Conservation (phyloP, 345 rosid species). For the Psidium friedrichsthalianum region DNA sequence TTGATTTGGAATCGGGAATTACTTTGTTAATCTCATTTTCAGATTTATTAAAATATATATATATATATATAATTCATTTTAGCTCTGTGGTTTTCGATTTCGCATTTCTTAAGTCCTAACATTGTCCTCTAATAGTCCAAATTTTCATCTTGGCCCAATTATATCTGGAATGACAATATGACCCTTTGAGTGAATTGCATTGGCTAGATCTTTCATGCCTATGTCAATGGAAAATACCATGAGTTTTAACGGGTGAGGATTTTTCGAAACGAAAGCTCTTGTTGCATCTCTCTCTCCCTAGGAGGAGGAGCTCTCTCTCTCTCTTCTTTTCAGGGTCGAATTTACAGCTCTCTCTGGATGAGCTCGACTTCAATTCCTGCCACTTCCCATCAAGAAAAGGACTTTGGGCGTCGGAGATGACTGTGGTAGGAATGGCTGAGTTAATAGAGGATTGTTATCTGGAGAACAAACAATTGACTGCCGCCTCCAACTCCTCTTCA, state of each 20-base stretch:
- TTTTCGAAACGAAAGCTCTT: slow-evolving; percentile 38
- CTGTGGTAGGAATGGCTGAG: slow-evolving; percentile 43
- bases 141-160: too few relatives aligned
- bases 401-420: slow-evolving; percentile 28
- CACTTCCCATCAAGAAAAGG: slow-evolving; percentile 21
- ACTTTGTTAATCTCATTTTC: too few relatives aligned
- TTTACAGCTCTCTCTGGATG: slow-evolving; percentile 10
- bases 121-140: too few relatives aligned
- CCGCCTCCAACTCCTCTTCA: slow-evolving; percentile 61
- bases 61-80: too few relatives aligned
- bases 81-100: too few relatives aligned
- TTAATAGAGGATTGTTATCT: slow-evolving; percentile 54
- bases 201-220: too few relatives aligned
- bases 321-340: background rate
- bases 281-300: slow-evolving; percentile 2
- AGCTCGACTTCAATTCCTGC: slow-evolving; percentile 47
- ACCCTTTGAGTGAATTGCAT: too few relatives aligned
- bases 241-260: slow-evolving; percentile 86
- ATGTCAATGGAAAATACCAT: too few relatives aligned
- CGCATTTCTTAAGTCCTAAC: too few relatives aligned
- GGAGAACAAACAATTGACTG: slow-evolving; percentile 72
- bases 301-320: slow-evolving; percentile 3
- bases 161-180: too few relatives aligned
- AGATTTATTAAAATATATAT: too few relatives aligned
- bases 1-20: too few relatives aligned